A percentile compares a stretch with the other conserved stretches of the same genome.
Conservation (phyloP, 805 yeast species). For the Lachancea lanzarotensis region DNA sequence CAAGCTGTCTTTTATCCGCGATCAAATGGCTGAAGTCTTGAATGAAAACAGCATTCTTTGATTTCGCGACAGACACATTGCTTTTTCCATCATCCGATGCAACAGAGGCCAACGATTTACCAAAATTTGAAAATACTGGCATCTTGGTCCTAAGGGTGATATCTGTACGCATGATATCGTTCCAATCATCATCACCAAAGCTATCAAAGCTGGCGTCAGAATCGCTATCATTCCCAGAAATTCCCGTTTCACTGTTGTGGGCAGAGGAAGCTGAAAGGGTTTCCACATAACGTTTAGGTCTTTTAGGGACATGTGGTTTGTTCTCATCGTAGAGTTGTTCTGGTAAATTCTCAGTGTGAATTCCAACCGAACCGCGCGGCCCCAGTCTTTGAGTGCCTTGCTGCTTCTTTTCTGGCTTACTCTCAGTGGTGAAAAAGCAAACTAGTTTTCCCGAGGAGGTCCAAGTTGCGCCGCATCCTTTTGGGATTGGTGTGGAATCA, state of each 20-base stretch:
- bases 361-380: conserved; percentile 21
- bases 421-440: conserved; percentile 69
- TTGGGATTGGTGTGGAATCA: conserved; percentile 86
- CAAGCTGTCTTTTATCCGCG: conserved; percentile 69
- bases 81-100: conserved; percentile 23
- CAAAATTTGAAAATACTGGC: conserved; percentile 36
- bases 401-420: conserved; percentile 34
- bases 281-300: conserved; percentile 32
- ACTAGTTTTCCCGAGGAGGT: conserved; percentile 69
- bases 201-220: conserved; percentile 45
- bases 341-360: conserved; percentile 15
- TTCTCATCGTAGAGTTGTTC: conserved; percentile 13
- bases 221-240: conserved; percentile 22
- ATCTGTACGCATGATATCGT: conserved; percentile 55
- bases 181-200: conserved; percentile 65
- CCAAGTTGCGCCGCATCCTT: conserved; percentile 92
- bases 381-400: conserved; percentile 27
- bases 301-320: not conserved
- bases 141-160: conserved; percentile 41
- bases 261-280: conserved; percentile 16
- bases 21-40: conserved; percentile 62
- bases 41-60: conserved; percentile 52
- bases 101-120: conserved; percentile 21
- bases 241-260: conserved; percentile 6
- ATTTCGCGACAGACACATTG: conserved; percentile 23